phyloP scores from a whole-genome alignment of 2,329 filamentous ascomycete genomes.

The Cladosporium phlei region DNA sequence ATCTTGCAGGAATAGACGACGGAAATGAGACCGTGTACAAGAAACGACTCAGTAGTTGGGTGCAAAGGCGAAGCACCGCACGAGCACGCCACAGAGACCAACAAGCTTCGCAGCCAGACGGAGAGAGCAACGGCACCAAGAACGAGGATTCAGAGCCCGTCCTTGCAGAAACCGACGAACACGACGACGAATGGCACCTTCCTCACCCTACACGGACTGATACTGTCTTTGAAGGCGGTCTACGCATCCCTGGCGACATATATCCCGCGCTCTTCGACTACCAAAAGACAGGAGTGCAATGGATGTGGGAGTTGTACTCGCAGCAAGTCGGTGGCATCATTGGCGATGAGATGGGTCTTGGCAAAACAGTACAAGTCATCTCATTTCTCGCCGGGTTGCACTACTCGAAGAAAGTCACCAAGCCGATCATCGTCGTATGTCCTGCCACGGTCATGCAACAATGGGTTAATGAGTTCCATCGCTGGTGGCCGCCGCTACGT shows the following conservation, averaged over 20 bases:
- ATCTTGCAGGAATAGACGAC: conserved; percentile 70
- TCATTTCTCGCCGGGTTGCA: conserved; percentile 86
- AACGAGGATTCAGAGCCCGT: conserved; percentile 32
- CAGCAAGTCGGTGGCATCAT: conserved; percentile 91
- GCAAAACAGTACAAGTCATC: conserved; percentile 81
- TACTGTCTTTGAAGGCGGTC: conserved; percentile 66
- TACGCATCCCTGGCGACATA: conserved; percentile 85
- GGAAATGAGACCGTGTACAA: conserved; percentile 82
- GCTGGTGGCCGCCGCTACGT: conserved; percentile 98
- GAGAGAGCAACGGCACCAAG: background rate
- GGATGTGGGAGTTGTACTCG: conserved; percentile 87
- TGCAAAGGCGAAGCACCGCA: conserved; percentile 57
- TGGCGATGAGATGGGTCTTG: conserved; percentile 97
- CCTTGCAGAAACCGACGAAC: conserved; percentile 31
- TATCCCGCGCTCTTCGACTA: conserved; percentile 91
- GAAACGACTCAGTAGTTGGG: conserved; percentile 69
- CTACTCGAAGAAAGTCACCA: conserved; percentile 78
- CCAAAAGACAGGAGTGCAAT: conserved; percentile 93
- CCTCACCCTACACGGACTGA: conserved; percentile 80
- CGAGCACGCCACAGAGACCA: conserved; percentile 38
- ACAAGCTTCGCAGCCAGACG: conserved; percentile 15
- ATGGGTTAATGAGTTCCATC: conserved; percentile 98
- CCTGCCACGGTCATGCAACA: conserved; percentile 93
- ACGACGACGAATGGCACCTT: conserved; percentile 68
- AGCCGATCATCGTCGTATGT: conserved; percentile 85